A percentile compares a stretch with the other conserved stretches of the same genome.
These are phyloP conservation scores for Cyberlindnera mississippiensis DNA, from an alignment of 805 yeast genomes.

Conservation along the genomic window DNA sequence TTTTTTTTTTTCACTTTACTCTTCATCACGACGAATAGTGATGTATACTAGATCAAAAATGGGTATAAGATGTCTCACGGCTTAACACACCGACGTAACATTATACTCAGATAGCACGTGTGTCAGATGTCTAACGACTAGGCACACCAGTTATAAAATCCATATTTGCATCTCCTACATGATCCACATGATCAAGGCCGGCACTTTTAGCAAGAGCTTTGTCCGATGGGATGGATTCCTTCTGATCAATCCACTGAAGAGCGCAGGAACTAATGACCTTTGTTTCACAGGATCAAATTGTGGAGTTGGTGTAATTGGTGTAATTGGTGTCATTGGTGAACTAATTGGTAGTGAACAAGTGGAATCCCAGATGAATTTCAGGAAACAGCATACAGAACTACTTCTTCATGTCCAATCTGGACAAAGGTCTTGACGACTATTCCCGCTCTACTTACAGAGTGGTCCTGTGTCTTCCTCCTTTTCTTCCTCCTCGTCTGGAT, in stretches of 20 bases:
- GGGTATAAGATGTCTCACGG: too few relatives aligned
- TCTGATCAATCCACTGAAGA: slow-evolving; percentile 15
- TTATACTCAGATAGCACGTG: too few relatives aligned
- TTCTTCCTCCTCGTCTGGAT: slow-evolving; percentile 3
- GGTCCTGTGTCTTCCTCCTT: not conserved
- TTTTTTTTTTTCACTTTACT: too few relatives aligned
- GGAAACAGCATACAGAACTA: too few relatives aligned
- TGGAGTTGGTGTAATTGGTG: too few relatives aligned
- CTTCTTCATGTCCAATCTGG: not conserved
- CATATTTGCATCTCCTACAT: slow-evolving; percentile 31
- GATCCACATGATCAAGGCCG: slow-evolving; percentile 31
- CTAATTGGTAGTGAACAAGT: too few relatives aligned
- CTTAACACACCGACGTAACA: too few relatives aligned
- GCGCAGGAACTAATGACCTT: slow-evolving; percentile 8
- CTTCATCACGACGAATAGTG: too few relatives aligned
- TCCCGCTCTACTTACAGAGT: slow-evolving; percentile 1
- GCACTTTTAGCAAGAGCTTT: slow-evolving; percentile 12
- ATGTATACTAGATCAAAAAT: too few relatives aligned
- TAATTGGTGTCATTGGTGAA: too few relatives aligned
- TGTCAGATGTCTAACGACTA: too few relatives aligned
- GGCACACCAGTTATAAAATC: slow-evolving; percentile 9
- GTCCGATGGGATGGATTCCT: slow-evolving; percentile 7
- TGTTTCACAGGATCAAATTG: not conserved
- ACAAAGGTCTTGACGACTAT: not conserved
- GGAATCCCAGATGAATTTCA: too few relatives aligned